Evolutionary conservation across 176 grass and related monocot genomes (phyloP), one percentile per base, ranked within the genome.

Genomic region (Elaeis guineensis): DNA sequence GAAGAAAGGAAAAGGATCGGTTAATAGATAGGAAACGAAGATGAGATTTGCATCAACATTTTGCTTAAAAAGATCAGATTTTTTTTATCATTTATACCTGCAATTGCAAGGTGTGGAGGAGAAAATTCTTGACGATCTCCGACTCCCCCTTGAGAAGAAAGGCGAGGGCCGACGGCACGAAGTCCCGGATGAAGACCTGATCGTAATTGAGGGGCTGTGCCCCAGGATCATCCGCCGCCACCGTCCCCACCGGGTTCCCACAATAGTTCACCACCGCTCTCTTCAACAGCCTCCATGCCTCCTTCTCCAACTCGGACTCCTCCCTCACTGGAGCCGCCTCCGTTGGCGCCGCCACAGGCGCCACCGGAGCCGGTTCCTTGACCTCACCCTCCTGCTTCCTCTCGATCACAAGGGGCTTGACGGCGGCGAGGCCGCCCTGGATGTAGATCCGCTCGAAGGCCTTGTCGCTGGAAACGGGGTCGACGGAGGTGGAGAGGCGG

Each of bases 71-170:
- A 61, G 75, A 70, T 58, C 18, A 44, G 71, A 70, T 70, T 14
- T 51, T 23, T 26, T 26, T 28, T 50, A 57, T 25, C 55, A 56
- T 12, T 64, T 57, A 77, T 72, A 97, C 93, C 93, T 97, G 93
- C 60, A 97, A 81, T 57, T 97, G 93, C 52, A 97, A 71, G 21
- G 93, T 97, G 73, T 92, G 84, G 72, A 97, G 93, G 67, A 97
- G 87, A 67, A 97, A 97, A 54, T 92, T 97, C 53, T 87, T 73
- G 49, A 97, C 93, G 71, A 97, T 97, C 73, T 92, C 93, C 55
- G 84, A 83, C 81, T 97, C 93, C 44, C 93, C 93, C 64, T 89
- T 89, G 51, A 97, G 83, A 25, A 97, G 77, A 29, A 97, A 97
- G 62, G 93, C 93, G 19, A 97, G 87, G 39, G 93, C 93, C 39